A percentile compares a stretch with the other conserved stretches of the same genome.
These are phyloP conservation scores for Coniochaeta sp. DNA, from an alignment of 2,329 filamentous ascomycete genomes.

Conservation along the genomic window DNA sequence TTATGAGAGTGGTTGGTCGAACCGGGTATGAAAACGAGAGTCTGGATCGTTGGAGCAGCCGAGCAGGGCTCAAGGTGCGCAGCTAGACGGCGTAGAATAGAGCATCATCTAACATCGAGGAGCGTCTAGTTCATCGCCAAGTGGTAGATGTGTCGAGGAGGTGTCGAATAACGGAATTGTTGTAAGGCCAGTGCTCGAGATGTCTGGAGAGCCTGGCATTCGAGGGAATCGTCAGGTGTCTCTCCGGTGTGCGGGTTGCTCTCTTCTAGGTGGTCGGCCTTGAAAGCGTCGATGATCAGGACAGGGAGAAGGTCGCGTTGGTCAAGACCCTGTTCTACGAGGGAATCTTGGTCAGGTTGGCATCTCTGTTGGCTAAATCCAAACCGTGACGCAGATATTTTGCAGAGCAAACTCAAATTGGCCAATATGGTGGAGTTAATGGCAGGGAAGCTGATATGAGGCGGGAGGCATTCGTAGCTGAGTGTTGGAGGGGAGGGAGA, in stretches of 20 bases:
- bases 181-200: neutral
- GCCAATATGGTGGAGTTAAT: neutral
- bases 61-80: neutral
- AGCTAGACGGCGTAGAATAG: neutral
- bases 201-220: neutral
- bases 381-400: neutral
- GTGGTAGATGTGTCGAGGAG: neutral
- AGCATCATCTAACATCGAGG: neutral
- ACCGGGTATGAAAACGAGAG: neutral
- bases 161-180: neutral
- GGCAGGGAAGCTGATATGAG: neutral
- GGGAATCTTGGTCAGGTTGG: neutral
- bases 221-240: neutral
- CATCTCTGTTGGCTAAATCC: neutral
- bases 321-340: neutral
- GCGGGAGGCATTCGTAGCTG: neutral
- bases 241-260: neutral
- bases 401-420: neutral
- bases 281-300: neutral
- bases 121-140: neutral
- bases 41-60: neutral
- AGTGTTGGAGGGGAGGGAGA: neutral
- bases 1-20: neutral
- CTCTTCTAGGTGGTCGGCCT: neutral
- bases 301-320: neutral